These are phyloP conservation scores for Colletotrichum sp. DNA, from an alignment of 2,329 filamentous ascomycete species.

Conservation along the genomic window DNA sequence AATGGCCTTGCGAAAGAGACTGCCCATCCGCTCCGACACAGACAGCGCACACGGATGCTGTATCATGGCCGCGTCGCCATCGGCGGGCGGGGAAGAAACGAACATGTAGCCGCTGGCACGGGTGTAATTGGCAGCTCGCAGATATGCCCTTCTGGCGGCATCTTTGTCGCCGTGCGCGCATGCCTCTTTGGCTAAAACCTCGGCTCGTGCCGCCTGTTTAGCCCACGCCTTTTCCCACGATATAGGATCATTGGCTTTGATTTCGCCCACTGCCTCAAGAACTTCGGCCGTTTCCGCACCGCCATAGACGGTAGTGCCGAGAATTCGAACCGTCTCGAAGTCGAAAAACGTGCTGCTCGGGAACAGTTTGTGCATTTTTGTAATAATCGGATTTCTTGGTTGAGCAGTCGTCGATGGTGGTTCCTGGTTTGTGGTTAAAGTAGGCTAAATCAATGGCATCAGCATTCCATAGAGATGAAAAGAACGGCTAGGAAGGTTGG, in stretches of 20 bases:
- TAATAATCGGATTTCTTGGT: neutral
- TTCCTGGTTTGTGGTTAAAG: fast-evolving
- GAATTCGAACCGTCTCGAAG: conserved; percentile 46
- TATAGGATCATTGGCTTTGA: conserved; percentile 41
- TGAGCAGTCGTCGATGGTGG: neutral
- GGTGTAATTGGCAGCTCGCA: conserved; percentile 46
- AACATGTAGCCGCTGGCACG: conserved; percentile 40
- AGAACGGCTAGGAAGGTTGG: neutral
- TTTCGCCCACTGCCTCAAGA: conserved; percentile 39
- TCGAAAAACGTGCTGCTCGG: conserved; percentile 37
- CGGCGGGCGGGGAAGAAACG: neutral
- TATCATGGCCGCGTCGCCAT: neutral
- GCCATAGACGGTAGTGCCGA: conserved; percentile 37
- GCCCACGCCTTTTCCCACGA: conserved; percentile 43
- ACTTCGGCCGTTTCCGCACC: conserved; percentile 46
- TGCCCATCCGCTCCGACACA: conserved; percentile 30
- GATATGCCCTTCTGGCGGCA: conserved; percentile 37
- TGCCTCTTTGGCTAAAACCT: conserved; percentile 39
- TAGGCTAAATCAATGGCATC: neutral
- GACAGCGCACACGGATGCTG: neutral
- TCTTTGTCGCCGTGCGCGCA: conserved; percentile 29
- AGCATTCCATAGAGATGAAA: neutral
- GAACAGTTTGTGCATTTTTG: neutral
- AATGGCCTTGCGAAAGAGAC: conserved; percentile 30
- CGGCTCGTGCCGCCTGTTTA: conserved; percentile 32